Evolutionary conservation across 371 early-diverging fungal genomes (phyloP), one percentile per base, ranked within the genome.

Genomic region (Apophysomyces ossiformis): DNA sequence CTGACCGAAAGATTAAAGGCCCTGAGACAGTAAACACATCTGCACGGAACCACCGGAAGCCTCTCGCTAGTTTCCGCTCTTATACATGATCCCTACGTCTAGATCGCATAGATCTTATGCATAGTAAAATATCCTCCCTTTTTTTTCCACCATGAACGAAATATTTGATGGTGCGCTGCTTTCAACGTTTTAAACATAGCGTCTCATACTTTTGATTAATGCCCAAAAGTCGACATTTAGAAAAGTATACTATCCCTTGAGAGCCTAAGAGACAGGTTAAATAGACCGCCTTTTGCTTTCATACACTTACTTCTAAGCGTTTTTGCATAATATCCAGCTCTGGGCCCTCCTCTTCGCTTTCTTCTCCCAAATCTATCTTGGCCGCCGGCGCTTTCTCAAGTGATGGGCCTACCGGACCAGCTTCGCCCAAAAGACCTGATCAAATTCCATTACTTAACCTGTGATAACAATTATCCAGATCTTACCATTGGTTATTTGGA

Each of bases 251-350:
- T 50, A 50, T 21, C 54, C 54, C 54, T 50, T 50, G 54, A 50
- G 54, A 18, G 54, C 54, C 54, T 50, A 50, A 21, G 9, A 50
- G 21, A 11, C 54, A 7, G 32, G 16, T 50, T 21, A 50, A 50
- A 50, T 4, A 50, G 21, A 5, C 4, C 4, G 9, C 9, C 36
- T 16, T 57, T 61, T 9, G 21, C 15, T 15, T 13, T 37, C 26
- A 4, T 37, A 15, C 15, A 8, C 44, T 54, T 71, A 93, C 95
- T 71, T 92, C 87, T 64, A 96, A 78, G 35, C 96, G 89, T 61
- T 90, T 88, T 65, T 91, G 90, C 95, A 96, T 95, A 59, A 86
- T 88, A 66, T 94, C 93, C 69, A 92, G 59, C 63, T 92, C 93
- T 15, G 89, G 87, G 37, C 90, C 92, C 44, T 88, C 87, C 60